Conservation (phyloP, 2,329 filamentous ascomycete genomes). For the Colletotrichum navitas region DNA sequence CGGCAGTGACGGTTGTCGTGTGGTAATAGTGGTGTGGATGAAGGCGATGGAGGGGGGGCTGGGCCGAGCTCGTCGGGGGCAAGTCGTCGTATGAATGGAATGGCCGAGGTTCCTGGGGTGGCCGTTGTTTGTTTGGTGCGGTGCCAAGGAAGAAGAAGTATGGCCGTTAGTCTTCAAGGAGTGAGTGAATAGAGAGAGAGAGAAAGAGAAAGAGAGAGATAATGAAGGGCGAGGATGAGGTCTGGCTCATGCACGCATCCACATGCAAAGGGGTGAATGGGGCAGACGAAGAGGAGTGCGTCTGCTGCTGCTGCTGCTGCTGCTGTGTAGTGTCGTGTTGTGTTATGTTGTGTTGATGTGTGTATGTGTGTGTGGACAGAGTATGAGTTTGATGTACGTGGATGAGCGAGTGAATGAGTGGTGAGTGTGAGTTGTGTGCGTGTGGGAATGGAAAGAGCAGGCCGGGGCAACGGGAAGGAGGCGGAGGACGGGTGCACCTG, state of each 20-base stretch:
- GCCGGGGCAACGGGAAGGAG: conserved; percentile 5
- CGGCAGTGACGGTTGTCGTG: conserved; percentile 19
- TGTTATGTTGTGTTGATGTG: not conserved
- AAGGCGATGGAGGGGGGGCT: conserved; percentile 12
- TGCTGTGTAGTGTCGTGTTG: not conserved
- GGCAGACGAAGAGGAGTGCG: not conserved
- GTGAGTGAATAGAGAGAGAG: conserved; percentile 1
- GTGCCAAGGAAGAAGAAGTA: not conserved
- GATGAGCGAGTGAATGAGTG: not conserved
- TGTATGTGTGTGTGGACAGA: not conserved
- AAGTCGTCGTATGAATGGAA: not conserved
- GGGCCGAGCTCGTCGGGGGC: conserved; percentile 7
- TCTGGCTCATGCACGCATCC: conserved; percentile 29
- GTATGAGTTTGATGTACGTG: not conserved
- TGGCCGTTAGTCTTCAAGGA: conserved; percentile 29
- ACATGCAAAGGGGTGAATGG: conserved; percentile 6
- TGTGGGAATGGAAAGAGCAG: conserved; percentile 3
- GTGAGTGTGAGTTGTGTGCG: not conserved
- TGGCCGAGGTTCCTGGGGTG: conserved; percentile 4
- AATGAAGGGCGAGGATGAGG: conserved; percentile 28
- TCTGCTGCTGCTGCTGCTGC: not conserved
- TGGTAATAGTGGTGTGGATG: conserved; percentile 11
- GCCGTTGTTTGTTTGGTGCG: not conserved
- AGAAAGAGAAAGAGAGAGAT: not conserved
- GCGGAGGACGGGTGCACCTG: conserved; percentile 3